Conservation (phyloP, 441 rosid genomes). For the Gossypium davidsonii region DNA sequence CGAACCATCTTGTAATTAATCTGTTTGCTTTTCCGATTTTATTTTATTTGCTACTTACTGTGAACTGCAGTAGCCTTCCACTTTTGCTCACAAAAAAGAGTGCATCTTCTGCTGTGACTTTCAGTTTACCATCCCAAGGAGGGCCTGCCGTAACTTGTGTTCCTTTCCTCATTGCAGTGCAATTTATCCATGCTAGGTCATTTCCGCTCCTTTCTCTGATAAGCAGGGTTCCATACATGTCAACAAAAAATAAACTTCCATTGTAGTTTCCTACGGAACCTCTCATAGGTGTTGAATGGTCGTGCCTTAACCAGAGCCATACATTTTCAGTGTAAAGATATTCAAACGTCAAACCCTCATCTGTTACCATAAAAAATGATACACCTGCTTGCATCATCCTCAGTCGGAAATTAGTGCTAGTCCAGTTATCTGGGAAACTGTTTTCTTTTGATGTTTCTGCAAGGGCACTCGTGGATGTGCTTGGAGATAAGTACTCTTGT, state of each 20-base stretch:
- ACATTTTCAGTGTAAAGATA: conserved; percentile 50
- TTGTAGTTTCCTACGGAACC: conserved; percentile 59
- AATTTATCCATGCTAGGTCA: conserved; percentile 54
- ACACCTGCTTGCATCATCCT: conserved; percentile 49
- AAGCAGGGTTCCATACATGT: conserved; percentile 41
- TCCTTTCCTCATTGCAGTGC: conserved; percentile 57
- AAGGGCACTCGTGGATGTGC: conserved; percentile 14
- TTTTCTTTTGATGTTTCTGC: conserved; percentile 22
- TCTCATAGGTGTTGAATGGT: conserved; percentile 53
- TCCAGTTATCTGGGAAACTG: conserved; percentile 32
- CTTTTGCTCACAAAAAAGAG: conserved; percentile 57
- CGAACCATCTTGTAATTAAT: neutral
- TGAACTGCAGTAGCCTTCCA: conserved; percentile 62
- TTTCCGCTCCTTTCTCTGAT: conserved; percentile 47
- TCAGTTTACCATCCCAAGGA: conserved; percentile 55
- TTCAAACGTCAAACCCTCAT: conserved; percentile 49
- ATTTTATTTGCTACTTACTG: conserved; percentile 37
- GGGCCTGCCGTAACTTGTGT: conserved; percentile 50
- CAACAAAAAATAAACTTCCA: conserved; percentile 57
- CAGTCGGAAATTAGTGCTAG: conserved; percentile 38
- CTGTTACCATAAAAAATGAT: conserved; percentile 53
- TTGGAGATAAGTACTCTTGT: conserved; percentile 34
- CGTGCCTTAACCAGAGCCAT: conserved; percentile 68
- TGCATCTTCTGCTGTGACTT: conserved; percentile 51
- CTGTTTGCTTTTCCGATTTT: conserved; percentile 4